These are phyloP conservation scores for Aspergillus avenaceus DNA, from an alignment of 495 filamentous ascomycete species.

Conservation along the genomic window DNA sequence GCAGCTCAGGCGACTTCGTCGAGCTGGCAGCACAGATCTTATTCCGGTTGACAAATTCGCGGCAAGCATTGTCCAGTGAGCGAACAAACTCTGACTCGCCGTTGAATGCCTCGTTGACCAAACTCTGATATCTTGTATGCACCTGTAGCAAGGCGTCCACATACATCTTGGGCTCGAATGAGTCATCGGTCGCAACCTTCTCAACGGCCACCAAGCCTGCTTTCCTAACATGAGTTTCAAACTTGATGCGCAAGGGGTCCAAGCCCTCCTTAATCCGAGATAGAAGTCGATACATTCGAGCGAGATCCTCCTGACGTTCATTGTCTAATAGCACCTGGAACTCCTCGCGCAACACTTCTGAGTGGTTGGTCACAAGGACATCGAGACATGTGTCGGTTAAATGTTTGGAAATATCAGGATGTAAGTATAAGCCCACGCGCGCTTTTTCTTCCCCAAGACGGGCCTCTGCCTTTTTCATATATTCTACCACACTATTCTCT, in stretches of 20 bases:
- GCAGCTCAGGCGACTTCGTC: conserved; percentile 86
- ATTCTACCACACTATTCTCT: conserved; percentile 97
- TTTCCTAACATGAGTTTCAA: conserved; percentile 89
- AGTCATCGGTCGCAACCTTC: conserved; percentile 86
- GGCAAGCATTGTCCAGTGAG: conserved; percentile 93
- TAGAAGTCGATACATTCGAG: conserved; percentile 91
- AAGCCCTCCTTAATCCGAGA: conserved; percentile 88
- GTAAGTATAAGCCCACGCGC: conserved; percentile 87
- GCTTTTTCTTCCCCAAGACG: conserved; percentile 93
- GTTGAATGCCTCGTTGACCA: conserved; percentile 89
- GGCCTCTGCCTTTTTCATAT: conserved; percentile 98
- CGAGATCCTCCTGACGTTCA: conserved; percentile 90
- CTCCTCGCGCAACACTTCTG: conserved; percentile 79
- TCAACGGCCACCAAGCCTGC: conserved; percentile 83
- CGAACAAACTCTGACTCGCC: conserved; percentile 96
- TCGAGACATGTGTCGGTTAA: conserved; percentile 85
- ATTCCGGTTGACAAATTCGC: conserved; percentile 97
- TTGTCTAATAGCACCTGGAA: conserved; percentile 95
- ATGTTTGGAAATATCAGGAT: conserved; percentile 76
- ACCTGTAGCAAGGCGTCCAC: conserved; percentile 93
- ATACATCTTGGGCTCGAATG: conserved; percentile 92
- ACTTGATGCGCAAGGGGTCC: conserved; percentile 82
- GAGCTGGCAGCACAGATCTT: conserved; percentile 88
- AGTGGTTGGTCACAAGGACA: conserved; percentile 86
- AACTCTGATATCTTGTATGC: conserved; percentile 84